Percentiles rank a stretch among this genome's conserved stretches.
Evolutionary conservation across 371 early-diverging fungal genomes (phyloP).

Genomic region (Circinella umbellata): DNA sequence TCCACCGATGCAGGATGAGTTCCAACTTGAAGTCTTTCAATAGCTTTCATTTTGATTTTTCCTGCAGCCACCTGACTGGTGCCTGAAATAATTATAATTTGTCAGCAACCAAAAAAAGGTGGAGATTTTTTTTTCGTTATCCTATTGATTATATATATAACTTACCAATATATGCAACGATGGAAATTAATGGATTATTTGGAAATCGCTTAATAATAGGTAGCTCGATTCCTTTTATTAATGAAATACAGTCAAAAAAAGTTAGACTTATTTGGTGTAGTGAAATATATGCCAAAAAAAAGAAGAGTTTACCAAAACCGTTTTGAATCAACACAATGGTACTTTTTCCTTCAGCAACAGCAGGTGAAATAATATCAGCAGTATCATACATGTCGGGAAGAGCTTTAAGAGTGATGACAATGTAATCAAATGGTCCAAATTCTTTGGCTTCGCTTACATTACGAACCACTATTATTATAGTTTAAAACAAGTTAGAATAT

Average conservation of each 20-base stretch:
- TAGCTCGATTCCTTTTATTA: conserved; percentile 59
- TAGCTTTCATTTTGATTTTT: conserved; percentile 52
- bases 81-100: not conserved
- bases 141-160: not conserved
- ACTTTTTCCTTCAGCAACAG: conserved; percentile 57
- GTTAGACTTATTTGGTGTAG: not conserved
- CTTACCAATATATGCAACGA: conserved; percentile 77
- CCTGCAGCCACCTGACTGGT: conserved; percentile 62
- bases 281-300: not conserved
- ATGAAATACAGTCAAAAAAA: not conserved
- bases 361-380: conserved; percentile 66
- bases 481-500: not conserved
- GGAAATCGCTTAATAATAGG: conserved; percentile 69
- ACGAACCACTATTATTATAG: conserved; percentile 40
- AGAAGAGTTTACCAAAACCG: conserved; percentile 61
- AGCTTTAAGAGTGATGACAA: conserved; percentile 79
- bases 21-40: conserved; percentile 35
- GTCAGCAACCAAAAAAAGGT: not conserved
- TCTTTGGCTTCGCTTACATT: conserved; percentile 50
- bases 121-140: too few species aligned
- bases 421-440: conserved; percentile 62
- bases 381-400: conserved; percentile 66
- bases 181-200: conserved; percentile 69
- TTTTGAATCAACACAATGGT: conserved; percentile 85
- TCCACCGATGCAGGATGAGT: conserved; percentile 24